These are phyloP conservation scores for Russula foetens DNA, from an alignment of 768 basidiomycete species.

Conservation along the genomic window DNA sequence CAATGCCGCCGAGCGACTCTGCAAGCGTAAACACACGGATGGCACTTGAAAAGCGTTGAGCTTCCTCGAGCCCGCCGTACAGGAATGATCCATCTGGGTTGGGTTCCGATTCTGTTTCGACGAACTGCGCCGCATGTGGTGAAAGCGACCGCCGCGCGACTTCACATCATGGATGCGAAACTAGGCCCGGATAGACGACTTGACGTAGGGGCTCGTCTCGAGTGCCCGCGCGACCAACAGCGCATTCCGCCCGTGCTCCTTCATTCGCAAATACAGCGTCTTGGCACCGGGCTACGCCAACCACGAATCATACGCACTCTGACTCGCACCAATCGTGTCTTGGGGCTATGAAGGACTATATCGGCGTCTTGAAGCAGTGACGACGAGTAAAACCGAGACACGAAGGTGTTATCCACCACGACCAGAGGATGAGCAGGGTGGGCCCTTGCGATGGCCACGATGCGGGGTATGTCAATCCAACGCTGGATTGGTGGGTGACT, in stretches of 20 bases:
- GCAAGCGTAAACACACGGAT: constrained; percentile 71
- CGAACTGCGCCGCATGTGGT: constrained; percentile 61
- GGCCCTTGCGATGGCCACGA: constrained; percentile 55
- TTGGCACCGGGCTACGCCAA: constrained; percentile 86
- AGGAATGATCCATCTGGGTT: constrained; percentile 56
- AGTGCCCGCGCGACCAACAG: constrained; percentile 64
- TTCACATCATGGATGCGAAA: constrained; percentile 54
- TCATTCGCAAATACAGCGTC: constrained; percentile 84
- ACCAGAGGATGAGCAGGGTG: constrained; percentile 66
- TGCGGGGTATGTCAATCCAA: constrained; percentile 68
- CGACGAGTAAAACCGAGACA: constrained; percentile 85
- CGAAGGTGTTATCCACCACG: constrained; percentile 91
- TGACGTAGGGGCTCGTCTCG: constrained; percentile 47
- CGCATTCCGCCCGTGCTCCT: constrained; percentile 79
- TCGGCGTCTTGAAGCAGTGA: constrained; percentile 83
- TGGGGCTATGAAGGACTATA: constrained; percentile 81
- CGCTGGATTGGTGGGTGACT: constrained; percentile 95
- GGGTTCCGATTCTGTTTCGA: constrained; percentile 31
- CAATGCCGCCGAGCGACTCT: constrained; percentile 87
- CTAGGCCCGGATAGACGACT: constrained; percentile 86
- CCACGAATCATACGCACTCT: constrained; percentile 83
- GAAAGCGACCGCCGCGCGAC: constrained; percentile 57
- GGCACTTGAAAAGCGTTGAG: constrained; percentile 58
- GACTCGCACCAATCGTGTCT: constrained; percentile 79
- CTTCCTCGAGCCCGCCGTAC: constrained; percentile 48